Conservation (phyloP, 345 rosid genomes). For the Corchorus capsularis region DNA sequence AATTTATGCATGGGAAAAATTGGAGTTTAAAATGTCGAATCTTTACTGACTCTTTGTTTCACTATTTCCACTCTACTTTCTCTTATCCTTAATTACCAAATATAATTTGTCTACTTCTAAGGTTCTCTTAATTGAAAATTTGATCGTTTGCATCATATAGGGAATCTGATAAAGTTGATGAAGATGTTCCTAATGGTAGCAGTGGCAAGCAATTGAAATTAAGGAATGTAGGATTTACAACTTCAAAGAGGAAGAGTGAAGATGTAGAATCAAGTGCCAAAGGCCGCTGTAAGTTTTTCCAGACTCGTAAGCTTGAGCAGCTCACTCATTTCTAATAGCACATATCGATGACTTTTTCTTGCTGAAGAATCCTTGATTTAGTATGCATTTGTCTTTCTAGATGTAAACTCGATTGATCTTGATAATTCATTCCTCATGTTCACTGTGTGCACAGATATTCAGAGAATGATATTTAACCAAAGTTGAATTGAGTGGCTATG, state of each 20-base stretch:
- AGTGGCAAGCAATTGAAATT: slow-evolving; percentile 69
- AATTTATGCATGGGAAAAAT: too few species aligned
- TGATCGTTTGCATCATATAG: slow-evolving; percentile 26
- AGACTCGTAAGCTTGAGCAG: slow-evolving; percentile 76
- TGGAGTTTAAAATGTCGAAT: too few species aligned
- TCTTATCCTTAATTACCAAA: neutral
- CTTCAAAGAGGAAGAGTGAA: slow-evolving; percentile 66
- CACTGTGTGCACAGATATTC: neutral
- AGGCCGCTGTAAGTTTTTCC: slow-evolving; percentile 89
- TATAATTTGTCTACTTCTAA: neutral
- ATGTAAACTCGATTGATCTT: neutral
- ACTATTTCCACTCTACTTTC: neutral
- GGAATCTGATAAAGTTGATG: slow-evolving; percentile 75
- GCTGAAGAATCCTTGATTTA: slow-evolving; percentile 5
- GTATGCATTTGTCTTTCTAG: neutral
- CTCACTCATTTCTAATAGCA: slow-evolving; percentile 58
- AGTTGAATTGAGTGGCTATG: too few species aligned
- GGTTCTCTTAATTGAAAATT: neutral
- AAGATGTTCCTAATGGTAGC: slow-evolving; percentile 44
- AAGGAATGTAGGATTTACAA: slow-evolving; percentile 63
- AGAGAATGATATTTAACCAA: neutral
- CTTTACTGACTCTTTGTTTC: neutral
- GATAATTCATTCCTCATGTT: neutral
- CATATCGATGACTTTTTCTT: neutral
- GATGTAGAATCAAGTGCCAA: slow-evolving; percentile 81